phyloP scores from a whole-genome alignment of 2,329 filamentous ascomycete species.

The Aspergillus fumigatiaffinis region DNA sequence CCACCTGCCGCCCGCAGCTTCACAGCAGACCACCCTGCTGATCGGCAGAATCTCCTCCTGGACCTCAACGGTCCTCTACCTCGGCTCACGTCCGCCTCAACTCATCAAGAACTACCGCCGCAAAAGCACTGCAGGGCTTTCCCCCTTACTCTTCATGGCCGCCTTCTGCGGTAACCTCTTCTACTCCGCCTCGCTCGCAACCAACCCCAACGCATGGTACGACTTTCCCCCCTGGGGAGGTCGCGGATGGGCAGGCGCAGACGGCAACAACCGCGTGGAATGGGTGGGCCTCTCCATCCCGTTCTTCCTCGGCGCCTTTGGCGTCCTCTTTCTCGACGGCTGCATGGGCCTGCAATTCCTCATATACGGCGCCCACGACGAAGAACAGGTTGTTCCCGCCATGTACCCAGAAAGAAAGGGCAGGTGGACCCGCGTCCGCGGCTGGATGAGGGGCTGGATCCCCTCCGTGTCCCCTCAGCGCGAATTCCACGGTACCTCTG shows the following conservation, averaged over 20 bases:
- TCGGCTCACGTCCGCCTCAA: slow-evolving; percentile 59
- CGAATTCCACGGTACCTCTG: slow-evolving; percentile 9
- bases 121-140: slow-evolving; percentile 61
- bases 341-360: slow-evolving; percentile 61
- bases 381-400: slow-evolving; percentile 45
- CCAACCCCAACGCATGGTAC: slow-evolving; percentile 62
- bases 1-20: slow-evolving; percentile 6
- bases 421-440: slow-evolving; percentile 56
- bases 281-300: slow-evolving; percentile 59
- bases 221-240: slow-evolving; percentile 54
- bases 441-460: slow-evolving; percentile 66
- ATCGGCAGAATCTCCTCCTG: slow-evolving; percentile 53
- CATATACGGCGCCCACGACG: slow-evolving; percentile 51
- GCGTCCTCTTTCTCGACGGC: slow-evolving; percentile 60
- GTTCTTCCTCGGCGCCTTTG: slow-evolving; percentile 64
- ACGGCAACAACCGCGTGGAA: slow-evolving; percentile 51
- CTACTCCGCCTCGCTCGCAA: slow-evolving; percentile 59
- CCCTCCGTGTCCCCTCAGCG: slow-evolving; percentile 45
- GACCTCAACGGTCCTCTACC: slow-evolving; percentile 55
- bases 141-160: slow-evolving; percentile 60
- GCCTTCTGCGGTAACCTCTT: slow-evolving; percentile 66
- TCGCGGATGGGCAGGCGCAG: slow-evolving; percentile 56
- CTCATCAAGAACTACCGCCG: slow-evolving; percentile 63
- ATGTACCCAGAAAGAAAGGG: slow-evolving; percentile 41
- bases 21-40: slow-evolving; percentile 31